These are phyloP conservation scores for Aureobasidium subglaciale DNA, from an alignment of 2,329 filamentous ascomycete genomes.

Conservation along the genomic window DNA sequence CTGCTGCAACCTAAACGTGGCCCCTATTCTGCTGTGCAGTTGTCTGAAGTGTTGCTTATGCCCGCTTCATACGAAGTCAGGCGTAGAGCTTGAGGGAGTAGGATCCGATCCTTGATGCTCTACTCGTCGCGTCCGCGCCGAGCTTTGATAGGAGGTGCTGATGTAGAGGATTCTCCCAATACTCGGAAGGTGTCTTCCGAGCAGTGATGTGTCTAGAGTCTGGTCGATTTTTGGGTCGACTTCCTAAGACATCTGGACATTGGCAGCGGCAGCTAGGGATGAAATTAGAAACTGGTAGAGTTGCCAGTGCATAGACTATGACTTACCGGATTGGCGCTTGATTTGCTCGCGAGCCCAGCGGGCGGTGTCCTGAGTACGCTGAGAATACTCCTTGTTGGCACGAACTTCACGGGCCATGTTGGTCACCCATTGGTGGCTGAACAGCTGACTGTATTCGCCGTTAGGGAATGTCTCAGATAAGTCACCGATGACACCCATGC, in stretches of 20 bases:
- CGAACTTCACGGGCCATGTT: slow-evolving; percentile 87
- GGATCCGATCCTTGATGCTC: background rate
- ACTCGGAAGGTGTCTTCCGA: background rate
- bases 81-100: background rate
- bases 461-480: slow-evolving; percentile 89
- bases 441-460: slow-evolving; percentile 75
- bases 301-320: background rate
- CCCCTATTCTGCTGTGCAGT: slow-evolving; percentile 12
- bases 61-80: background rate
- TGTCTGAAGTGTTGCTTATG: background rate
- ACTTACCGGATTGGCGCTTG: slow-evolving; percentile 63
- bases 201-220: background rate
- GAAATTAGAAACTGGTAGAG: background rate
- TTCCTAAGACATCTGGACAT: slow-evolving; percentile 10
- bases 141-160: background rate
- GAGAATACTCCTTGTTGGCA: slow-evolving; percentile 75
- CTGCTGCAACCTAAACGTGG: slow-evolving; percentile 10
- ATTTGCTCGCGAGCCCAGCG: slow-evolving; percentile 97
- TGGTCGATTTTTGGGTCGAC: background rate
- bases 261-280: slow-evolving; percentile 2
- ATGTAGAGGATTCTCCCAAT: background rate
- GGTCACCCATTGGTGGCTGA: slow-evolving; percentile 87
- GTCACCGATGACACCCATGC: slow-evolving; percentile 96
- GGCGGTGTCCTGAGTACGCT: slow-evolving; percentile 85
- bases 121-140: background rate